Evolutionary conservation across 108 stramenopile genomes (phyloP).

Genomic region (Cyclotella choctawhatcheeana): DNA sequence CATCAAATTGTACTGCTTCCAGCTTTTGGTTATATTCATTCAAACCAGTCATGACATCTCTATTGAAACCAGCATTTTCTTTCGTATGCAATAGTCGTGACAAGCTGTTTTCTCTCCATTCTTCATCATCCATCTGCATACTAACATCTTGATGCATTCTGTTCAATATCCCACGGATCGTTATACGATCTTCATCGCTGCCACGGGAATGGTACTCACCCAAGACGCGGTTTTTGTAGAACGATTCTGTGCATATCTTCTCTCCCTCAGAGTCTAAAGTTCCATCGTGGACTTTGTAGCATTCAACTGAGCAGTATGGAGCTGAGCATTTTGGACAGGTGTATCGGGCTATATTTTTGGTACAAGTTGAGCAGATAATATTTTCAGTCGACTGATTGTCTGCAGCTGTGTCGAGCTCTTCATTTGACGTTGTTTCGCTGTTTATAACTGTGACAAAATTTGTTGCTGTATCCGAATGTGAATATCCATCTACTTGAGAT

Average conservation of each 20-base stretch:
- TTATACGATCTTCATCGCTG: slow-evolving; percentile 9
- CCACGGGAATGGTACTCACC: slow-evolving; percentile 5
- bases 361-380: slow-evolving; percentile 14
- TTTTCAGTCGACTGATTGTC: neutral
- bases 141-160: slow-evolving; percentile 25
- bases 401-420: neutral
- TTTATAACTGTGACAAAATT: too few species aligned
- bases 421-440: neutral
- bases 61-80: neutral
- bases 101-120: slow-evolving; percentile 8
- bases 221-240: slow-evolving; percentile 29
- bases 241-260: slow-evolving; percentile 26
- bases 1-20: neutral
- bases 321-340: slow-evolving; percentile 26
- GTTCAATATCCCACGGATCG: slow-evolving; percentile 18
- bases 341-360: slow-evolving; percentile 19
- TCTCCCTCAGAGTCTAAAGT: neutral
- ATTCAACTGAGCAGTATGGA: slow-evolving; percentile 23
- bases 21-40: neutral
- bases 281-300: slow-evolving; percentile 25
- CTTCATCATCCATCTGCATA: neutral
- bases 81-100: slow-evolving; percentile 10
- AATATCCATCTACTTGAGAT: too few species aligned
- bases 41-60: slow-evolving; percentile 4
- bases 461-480: too few species aligned